A percentile compares a stretch with the other conserved stretches of the same genome.
These are phyloP conservation scores for Mallotus nudiflorus DNA, from an alignment of 345 rosid species.

Conservation along the genomic window DNA sequence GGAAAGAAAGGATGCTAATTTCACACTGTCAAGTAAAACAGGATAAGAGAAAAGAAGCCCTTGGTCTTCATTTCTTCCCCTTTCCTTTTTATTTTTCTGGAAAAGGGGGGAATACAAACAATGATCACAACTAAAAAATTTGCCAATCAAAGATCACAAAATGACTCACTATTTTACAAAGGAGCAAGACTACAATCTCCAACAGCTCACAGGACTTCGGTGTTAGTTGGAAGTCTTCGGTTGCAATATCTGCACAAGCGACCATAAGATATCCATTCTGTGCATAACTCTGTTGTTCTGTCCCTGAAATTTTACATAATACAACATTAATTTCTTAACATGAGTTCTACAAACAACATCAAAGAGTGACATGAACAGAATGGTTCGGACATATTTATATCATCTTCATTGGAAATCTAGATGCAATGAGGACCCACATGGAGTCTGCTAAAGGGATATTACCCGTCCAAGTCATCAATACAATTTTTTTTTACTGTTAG, in stretches of 20 bases:
- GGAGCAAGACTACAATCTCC: slow-evolving; percentile 18
- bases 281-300: slow-evolving; percentile 67
- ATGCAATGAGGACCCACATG: no score
- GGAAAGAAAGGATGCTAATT: background rate
- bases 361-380: background rate
- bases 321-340: background rate
- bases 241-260: slow-evolving; percentile 84
- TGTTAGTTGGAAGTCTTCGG: slow-evolving; percentile 52
- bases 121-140: slow-evolving; percentile 13
- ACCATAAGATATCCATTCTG: slow-evolving; percentile 94
- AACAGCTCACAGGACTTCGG: slow-evolving; percentile 18
- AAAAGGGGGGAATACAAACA: slow-evolving; percentile 18
- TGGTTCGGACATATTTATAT: background rate
- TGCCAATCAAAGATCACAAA: slow-evolving; percentile 29
- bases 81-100: slow-evolving; percentile 1
- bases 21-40: slow-evolving; percentile 13
- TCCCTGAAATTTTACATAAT: slow-evolving; percentile 52
- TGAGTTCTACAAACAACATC: background rate
- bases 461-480: background rate
- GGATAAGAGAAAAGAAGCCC: background rate
- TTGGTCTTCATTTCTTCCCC: background rate
- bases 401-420: background rate
- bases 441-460: no score
- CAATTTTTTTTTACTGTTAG: background rate
- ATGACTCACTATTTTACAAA: slow-evolving; percentile 33